Evolutionary conservation across 2,329 filamentous ascomycete species (phyloP), one percentile per base, ranked within the genome.

Genomic region (Dothistroma pini): DNA sequence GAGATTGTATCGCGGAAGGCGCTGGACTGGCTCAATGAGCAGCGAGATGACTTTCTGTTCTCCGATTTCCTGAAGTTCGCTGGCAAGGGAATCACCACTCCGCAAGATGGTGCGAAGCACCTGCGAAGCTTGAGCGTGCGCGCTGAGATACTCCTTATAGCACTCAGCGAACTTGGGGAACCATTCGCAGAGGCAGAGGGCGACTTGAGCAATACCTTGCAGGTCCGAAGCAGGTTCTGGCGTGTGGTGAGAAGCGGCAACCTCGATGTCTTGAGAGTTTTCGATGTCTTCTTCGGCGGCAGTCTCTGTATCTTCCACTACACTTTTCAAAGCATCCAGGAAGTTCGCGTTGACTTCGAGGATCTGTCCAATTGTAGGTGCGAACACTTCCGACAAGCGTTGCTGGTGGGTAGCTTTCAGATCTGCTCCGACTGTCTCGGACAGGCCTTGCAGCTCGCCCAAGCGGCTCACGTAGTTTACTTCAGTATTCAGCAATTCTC

Each of bases 21-120:
- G 85, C 75, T 99, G 95, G 0, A 99, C 93, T 2, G 95, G 95
- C 76, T 99, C 95, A 74, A 99, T 99, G 58, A 99, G 83, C 64
- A 95, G 84, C 3, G 95, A 97, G 54, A 91, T 92, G 57, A 97
- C 84, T 60, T 87, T 85, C 77, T 99, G 95, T 74, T 97, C 95
- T 58, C 95, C 93, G 2, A 89, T 89, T 65, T 93, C 86, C 56
- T 90, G 86, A 2, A 97, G 86, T 51, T 90, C 83, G 68, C 89
- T 88, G 2, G 89, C 89, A 73, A 96, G 93, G 70, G 89, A 93
- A 63, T 89, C 87, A 59, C 87, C 86, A 69, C 91, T 83, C 65
- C 81, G 89, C 63, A 95, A 83, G 69, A 96, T 91, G 1, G 83
- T 82, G 68, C 89, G 91, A 58, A 97, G 84, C 16, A 93, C 83